phyloP scores from a whole-genome alignment of 495 filamentous ascomycete species.

The Pyrenula aspistea region DNA sequence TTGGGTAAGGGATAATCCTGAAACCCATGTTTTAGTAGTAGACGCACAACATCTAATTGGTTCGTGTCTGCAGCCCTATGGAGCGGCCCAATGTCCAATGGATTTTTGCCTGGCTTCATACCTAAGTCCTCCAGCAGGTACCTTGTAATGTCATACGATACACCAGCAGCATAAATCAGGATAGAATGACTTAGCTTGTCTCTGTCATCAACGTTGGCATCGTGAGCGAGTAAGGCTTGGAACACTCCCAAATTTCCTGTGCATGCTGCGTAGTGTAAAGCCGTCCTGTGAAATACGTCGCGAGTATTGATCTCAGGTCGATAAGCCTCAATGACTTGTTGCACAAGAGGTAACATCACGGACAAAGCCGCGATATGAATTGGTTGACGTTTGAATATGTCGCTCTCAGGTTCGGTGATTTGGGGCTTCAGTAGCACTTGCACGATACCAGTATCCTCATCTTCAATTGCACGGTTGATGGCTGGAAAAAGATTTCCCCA shows the following conservation, averaged over 20 bases:
- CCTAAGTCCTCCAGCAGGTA: not conserved
- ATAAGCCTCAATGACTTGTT: not conserved
- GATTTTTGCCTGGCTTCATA: not conserved
- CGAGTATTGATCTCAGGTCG: not conserved
- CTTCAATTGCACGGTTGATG: not conserved
- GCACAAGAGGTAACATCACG: not conserved
- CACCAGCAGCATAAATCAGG: not conserved
- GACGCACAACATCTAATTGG: not conserved
- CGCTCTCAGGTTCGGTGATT: not conserved
- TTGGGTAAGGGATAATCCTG: not conserved
- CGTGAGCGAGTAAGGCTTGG: not conserved
- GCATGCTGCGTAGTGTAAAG: not conserved
- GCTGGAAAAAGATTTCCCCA: not conserved
- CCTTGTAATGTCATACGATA: not conserved
- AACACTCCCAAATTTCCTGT: not conserved
- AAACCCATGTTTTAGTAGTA: not conserved
- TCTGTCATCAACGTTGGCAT: not conserved
- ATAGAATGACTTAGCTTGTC: not conserved
- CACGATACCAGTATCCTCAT: not conserved
- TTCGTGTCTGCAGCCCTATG: not conserved
- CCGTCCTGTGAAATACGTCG: not conserved
- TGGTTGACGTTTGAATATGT: not conserved
- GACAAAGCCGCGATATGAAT: not conserved
- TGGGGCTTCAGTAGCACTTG: not conserved
- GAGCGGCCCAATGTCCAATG: not conserved